Conservation (phyloP, 805 yeast species). For the Kodamaea kakaduensis region DNA sequence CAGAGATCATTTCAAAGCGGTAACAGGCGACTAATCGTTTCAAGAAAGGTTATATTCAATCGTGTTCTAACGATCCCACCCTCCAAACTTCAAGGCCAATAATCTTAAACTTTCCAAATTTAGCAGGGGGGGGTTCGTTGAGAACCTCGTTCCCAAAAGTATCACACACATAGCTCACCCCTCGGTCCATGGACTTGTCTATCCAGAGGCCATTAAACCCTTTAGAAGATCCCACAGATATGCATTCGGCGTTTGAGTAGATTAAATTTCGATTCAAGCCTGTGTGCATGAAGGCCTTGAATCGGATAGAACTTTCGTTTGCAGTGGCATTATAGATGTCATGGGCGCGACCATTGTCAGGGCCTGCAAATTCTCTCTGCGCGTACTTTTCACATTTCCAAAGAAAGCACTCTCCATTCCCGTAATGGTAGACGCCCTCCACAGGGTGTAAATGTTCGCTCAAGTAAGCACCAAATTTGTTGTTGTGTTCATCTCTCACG, state of each 20-base stretch:
- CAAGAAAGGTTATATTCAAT: neutral
- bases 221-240: constrained; percentile 88
- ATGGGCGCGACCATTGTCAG: neutral
- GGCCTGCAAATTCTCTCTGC: constrained; percentile 10
- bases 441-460: constrained; percentile 71
- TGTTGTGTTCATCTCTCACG: constrained; percentile 59
- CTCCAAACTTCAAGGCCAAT: constrained; percentile 85
- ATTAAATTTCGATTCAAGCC: constrained; percentile 84
- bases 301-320: constrained; percentile 24
- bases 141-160: constrained; percentile 90
- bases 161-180: constrained; percentile 72
- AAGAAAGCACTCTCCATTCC: constrained; percentile 92
- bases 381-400: constrained; percentile 66
- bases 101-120: constrained; percentile 60
- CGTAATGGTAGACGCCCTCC: constrained; percentile 73
- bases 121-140: constrained; percentile 30
- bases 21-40: constrained; percentile 1
- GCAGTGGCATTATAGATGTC: neutral
- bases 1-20: neutral
- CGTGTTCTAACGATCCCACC: constrained; percentile 43
- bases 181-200: constrained; percentile 67
- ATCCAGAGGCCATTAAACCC: constrained; percentile 93
- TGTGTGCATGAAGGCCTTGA: constrained; percentile 82
- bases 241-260: constrained; percentile 70
- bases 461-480: constrained; percentile 72